Conservation (phyloP, 1,139 yeast genomes). For the Nakaseomyces uthaithaninus region DNA sequence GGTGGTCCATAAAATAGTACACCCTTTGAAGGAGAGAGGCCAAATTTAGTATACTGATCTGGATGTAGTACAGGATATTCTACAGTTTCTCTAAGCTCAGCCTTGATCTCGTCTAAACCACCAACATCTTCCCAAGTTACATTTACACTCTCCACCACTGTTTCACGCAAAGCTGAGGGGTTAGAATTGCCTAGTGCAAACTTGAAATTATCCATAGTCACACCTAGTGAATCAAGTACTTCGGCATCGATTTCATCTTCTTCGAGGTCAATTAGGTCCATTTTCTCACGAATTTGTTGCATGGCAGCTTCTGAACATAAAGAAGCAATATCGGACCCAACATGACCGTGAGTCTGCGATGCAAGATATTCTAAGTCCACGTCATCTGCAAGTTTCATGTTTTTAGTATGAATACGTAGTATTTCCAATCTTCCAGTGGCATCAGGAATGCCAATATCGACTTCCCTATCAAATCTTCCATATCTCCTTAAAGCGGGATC, state of each 20-base stretch:
- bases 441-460: slow-evolving; percentile 97
- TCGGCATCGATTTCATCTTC: slow-evolving; percentile 97
- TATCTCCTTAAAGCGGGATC: slow-evolving; percentile 98
- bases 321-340: slow-evolving; percentile 91
- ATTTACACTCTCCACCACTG: slow-evolving; percentile 96
- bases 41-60: slow-evolving; percentile 95
- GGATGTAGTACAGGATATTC: slow-evolving; percentile 98
- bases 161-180: slow-evolving; percentile 98
- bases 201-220: slow-evolving; percentile 97
- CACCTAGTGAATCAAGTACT: slow-evolving; percentile 90
- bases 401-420: slow-evolving; percentile 86
- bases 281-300: slow-evolving; percentile 98
- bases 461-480: slow-evolving; percentile 98
- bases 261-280: slow-evolving; percentile 95
- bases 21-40: slow-evolving; percentile 94
- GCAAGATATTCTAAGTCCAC: slow-evolving; percentile 93
- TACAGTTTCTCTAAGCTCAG: slow-evolving; percentile 95
- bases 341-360: slow-evolving; percentile 92
- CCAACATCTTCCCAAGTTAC: slow-evolving; percentile 86
- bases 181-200: slow-evolving; percentile 96
- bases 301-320: slow-evolving; percentile 98
- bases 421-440: slow-evolving; percentile 98
- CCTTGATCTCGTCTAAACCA: slow-evolving; percentile 90
- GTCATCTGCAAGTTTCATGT: slow-evolving; percentile 92
- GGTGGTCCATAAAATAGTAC: slow-evolving; percentile 98